Evolutionary conservation across 495 filamentous ascomycete species (phyloP), one percentile per base, ranked within the genome.

Genomic region (Neurospora tetraspora): DNA sequence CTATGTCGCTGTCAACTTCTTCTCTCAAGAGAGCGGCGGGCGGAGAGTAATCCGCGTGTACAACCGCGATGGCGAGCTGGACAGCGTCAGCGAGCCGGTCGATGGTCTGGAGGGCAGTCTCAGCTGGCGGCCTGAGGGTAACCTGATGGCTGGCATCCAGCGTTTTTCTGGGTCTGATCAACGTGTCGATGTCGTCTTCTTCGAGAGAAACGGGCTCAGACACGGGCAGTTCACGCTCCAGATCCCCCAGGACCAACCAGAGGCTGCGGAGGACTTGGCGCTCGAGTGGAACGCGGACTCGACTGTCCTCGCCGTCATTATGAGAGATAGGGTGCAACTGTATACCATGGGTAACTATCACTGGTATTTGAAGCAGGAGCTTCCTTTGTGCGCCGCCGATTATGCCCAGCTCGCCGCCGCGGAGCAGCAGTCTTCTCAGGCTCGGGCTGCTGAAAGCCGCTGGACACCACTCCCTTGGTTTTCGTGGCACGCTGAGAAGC

Each of bases 301-400:
- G 1, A 93, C 91, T 5, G 93, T 97, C 16, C 86, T 99, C 31
- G 96, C 96, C 4, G 90, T 98, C 11, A 86, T 86, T 27, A 88
- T 94, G 77, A 82, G 83, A 53, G 89, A 97, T 74, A 86, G 90
- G 47, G 83, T 95, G 18, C 96, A 99, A 76, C 83, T 98, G n/a
- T 99, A 96, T 94, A 96, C 93, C 3, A 96, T 91, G 85, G 92
- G 94, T 10, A 99, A 99, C 78, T 99, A 99, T 77, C 92, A 99
- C 77, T 98, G 94, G 86, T 98, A 98, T 78, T 83, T 98, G n/a
- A 99, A 98, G 81, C 95, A 97, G 82, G 96, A 99, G 77, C 84
- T 94, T 16, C 81, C 81, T 81, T 5, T 81, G 86, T 36, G 79
- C 74, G 1, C 5, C 34, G 34, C 34, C 34, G 14, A 68, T 3